phyloP scores from a whole-genome alignment of 1,284 basidiomycete genomes.

The Tetrapyrgos nigripes region DNA sequence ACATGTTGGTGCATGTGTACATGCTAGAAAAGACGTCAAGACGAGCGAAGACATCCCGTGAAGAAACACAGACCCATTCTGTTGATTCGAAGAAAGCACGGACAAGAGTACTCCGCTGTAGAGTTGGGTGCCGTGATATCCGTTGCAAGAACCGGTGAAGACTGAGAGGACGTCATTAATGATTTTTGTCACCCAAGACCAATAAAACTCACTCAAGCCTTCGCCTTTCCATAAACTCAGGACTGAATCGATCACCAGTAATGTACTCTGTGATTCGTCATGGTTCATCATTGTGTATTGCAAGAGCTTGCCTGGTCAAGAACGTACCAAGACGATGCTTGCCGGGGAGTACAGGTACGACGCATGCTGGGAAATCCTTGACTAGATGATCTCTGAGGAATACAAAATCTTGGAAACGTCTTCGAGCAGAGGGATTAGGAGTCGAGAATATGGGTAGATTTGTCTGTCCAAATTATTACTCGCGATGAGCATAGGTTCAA shows the following conservation, averaged over 20 bases:
- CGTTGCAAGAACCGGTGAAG: constrained; percentile 94
- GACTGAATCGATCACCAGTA: constrained; percentile 95
- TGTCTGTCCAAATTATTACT: constrained; percentile 57
- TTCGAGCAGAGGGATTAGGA: constrained; percentile 73
- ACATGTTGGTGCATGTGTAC: constrained; percentile 96
- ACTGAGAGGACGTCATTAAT: constrained; percentile 47
- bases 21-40: constrained; percentile 55
- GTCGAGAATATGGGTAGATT: constrained; percentile 83
- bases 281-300: not conserved
- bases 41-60: constrained; percentile 1
- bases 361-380: constrained; percentile 94
- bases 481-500: constrained; percentile 12
- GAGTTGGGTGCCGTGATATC: constrained; percentile 89
- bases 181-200: not conserved
- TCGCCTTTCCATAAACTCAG: constrained; percentile 95
- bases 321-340: constrained; percentile 92
- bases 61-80: constrained; percentile 86
- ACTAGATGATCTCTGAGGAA: constrained; percentile 91
- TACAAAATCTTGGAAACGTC: constrained; percentile 97
- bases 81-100: constrained; percentile 94
- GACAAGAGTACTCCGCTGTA: constrained; percentile 91
- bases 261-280: constrained; percentile 80
- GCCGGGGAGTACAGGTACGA: constrained; percentile 95
- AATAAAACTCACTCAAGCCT: constrained; percentile 81
- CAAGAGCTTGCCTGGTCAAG: not conserved